A percentile compares a stretch with the other conserved stretches of the same genome.
Evolutionary conservation across 2,329 filamentous ascomycete species (phyloP).

Genomic region (Alternaria ventricosa): DNA sequence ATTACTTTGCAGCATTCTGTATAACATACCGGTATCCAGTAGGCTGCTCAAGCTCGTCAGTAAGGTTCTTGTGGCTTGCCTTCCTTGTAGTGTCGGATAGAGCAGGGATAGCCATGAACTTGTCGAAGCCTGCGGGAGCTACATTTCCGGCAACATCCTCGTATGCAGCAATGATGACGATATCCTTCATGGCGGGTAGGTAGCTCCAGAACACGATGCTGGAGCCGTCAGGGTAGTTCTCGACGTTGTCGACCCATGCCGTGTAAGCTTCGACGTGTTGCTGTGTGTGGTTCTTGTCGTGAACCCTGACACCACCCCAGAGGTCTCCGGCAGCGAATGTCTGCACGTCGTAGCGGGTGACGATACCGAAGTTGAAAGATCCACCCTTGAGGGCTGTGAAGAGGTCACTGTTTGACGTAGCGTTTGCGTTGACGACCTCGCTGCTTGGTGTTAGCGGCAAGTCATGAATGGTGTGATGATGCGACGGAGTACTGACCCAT

Average conservation of each 20-base stretch:
- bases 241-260: conserved; percentile 31
- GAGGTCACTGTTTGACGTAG: conserved; percentile 45
- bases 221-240: conserved; percentile 29
- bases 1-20: no score
- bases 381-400: conserved; percentile 47
- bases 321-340: conserved; percentile 30
- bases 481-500: conserved; percentile 26
- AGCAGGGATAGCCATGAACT: conserved; percentile 28
- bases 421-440: conserved; percentile 47
- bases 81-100: conserved; percentile 23
- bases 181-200: conserved; percentile 16
- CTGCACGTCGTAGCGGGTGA: conserved; percentile 26
- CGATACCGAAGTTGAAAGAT: conserved; percentile 38
- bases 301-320: conserved; percentile 28
- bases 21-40: conserved; percentile 28
- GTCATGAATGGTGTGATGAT: background rate
- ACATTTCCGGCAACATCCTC: conserved; percentile 28
- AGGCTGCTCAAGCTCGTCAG: conserved; percentile 33
- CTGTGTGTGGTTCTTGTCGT: conserved; percentile 20
- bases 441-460: conserved; percentile 25
- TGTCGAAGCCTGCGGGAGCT: conserved; percentile 25
- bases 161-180: conserved; percentile 28
- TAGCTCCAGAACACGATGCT: conserved; percentile 35
- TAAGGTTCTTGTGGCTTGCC: conserved; percentile 30
- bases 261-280: conserved; percentile 28